phyloP scores from a whole-genome alignment of 1,139 yeast species.

The Hanseniaspora gamundiae region DNA sequence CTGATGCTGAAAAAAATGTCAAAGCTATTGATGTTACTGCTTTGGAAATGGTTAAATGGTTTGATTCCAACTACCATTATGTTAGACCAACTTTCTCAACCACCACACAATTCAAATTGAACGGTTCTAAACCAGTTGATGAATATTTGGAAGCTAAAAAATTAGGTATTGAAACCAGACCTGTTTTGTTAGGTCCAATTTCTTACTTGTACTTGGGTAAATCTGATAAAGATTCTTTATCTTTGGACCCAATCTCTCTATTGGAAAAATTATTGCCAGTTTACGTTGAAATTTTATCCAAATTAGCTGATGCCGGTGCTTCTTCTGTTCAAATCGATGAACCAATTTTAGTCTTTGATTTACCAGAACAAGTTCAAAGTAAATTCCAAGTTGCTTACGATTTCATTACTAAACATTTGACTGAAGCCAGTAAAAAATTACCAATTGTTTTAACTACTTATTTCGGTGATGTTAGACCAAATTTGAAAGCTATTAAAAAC shows the following conservation, averaged over 20 bases:
- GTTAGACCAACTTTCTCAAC: conserved; percentile 98
- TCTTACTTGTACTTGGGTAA: conserved; percentile 92
- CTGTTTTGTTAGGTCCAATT: conserved; percentile 92
- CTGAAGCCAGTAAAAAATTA: conserved; percentile 47
- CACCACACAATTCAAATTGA: conserved; percentile 90
- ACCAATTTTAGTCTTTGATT: conserved; percentile 90
- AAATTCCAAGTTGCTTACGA: conserved; percentile 84
- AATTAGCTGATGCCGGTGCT: conserved; percentile 92
- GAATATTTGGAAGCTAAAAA: conserved; percentile 97
- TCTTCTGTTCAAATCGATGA: conserved; percentile 91
- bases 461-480: conserved; percentile 98
- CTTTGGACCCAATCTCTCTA: conserved; percentile 82
- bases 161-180: conserved; percentile 93
- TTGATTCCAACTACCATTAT: conserved; percentile 98
- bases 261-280: conserved; percentile 85
- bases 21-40: conserved; percentile 97
- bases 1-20: conserved; percentile 52
- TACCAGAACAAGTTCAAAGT: conserved; percentile 70
- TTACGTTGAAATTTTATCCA: conserved; percentile 75
- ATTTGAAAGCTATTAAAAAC: conserved; percentile 75
- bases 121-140: conserved; percentile 91
- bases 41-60: conserved; percentile 99
- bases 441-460: conserved; percentile 77
- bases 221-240: conserved; percentile 95
- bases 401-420: conserved; percentile 37